Base-by-base conservation (phyloP, 495 filamentous ascomycete species). In the Penicillium maclennaniae region DNA sequence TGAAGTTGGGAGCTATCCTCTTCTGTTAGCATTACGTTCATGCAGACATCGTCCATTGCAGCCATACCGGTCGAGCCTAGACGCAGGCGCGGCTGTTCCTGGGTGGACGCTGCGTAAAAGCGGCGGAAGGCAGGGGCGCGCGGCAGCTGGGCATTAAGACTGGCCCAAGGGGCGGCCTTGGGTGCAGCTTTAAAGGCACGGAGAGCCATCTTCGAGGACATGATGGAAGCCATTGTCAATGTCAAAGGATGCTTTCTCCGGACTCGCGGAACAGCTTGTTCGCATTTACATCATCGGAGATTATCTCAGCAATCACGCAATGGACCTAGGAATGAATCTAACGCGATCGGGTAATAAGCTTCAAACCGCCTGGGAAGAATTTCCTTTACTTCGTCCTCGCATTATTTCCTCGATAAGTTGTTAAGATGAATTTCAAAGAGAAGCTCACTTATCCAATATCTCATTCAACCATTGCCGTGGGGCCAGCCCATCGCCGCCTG, bases 61-160 rank as follows among this genome's bases (percentile, higher is more conserved):
- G 37, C 38, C 49, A 28, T 65, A 72, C 69, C 83, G 56, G 68
- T 74, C 6, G 78, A 76, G 14, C 83, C 83, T 25, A 86, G 70
- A 17, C 83, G 78, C 55, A 87, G 69, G 38, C 81, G 79, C 7
- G 83, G 84, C 63, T 86, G 84, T 51, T 83, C 69, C 46, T 64
- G 61, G 23, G 69, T 45, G n/a, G 56, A 45, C 19, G 61, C 56
- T 8, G 61, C 57, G 43, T 67, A 55, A 57, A 65, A 69, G 28
- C 69, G 71, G 45, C 67, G 67, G 42, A 63, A 43, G 51, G 67
- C 53, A 44, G 68, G 68, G 21, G 63, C 39, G 27, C 65, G 58
- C 21, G 60, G 65, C 39, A 65, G 54, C 36, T 55, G 51, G 21
- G 50, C 51, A 31, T 55, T 50, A 49, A 69, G 48, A 44, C 56